phyloP scores from a whole-genome alignment of 257 asterid species.

The Solanum pinnatisectum region DNA sequence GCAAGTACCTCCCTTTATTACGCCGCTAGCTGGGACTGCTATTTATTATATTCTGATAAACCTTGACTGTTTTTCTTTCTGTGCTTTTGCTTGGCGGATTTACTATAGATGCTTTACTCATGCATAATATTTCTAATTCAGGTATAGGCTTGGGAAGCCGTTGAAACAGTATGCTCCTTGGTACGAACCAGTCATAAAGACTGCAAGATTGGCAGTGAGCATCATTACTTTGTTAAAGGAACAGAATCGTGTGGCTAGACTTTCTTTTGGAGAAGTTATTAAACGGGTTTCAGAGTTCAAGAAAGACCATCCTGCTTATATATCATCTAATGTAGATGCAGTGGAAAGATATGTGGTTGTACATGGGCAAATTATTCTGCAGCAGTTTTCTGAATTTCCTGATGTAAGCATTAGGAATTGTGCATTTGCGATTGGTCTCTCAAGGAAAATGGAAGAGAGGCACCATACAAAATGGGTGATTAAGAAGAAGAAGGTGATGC shows the following conservation, averaged over 20 bases:
- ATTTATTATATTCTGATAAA: background rate
- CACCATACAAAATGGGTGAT: conserved; percentile 93
- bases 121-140: conserved; percentile 11
- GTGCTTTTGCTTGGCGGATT: background rate
- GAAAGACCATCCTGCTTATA: conserved; percentile 56
- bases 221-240: conserved; percentile 74
- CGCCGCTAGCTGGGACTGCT: background rate
- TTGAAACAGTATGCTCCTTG: conserved; percentile 89
- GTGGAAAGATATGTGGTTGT: conserved; percentile 88
- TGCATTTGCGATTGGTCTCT: conserved; percentile 61
- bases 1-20: background rate
- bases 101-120: background rate
- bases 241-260: conserved; percentile 67
- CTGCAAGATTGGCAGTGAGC: conserved; percentile 70
- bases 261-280: conserved; percentile 71
- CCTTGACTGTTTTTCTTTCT: background rate
- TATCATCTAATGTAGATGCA: conserved; percentile 48
- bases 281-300: conserved; percentile 56
- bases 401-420: conserved; percentile 64
- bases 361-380: conserved; percentile 91
- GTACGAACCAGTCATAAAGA: conserved; percentile 77
- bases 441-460: conserved; percentile 79
- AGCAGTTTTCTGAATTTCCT: conserved; percentile 82
- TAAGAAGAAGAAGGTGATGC: conserved; percentile 72
- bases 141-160: conserved; percentile 97